A percentile compares a stretch with the other conserved stretches of the same genome.
These are phyloP conservation scores for Pezicula rhizophila DNA, from an alignment of 2,329 filamentous ascomycete genomes.

Conservation along the genomic window DNA sequence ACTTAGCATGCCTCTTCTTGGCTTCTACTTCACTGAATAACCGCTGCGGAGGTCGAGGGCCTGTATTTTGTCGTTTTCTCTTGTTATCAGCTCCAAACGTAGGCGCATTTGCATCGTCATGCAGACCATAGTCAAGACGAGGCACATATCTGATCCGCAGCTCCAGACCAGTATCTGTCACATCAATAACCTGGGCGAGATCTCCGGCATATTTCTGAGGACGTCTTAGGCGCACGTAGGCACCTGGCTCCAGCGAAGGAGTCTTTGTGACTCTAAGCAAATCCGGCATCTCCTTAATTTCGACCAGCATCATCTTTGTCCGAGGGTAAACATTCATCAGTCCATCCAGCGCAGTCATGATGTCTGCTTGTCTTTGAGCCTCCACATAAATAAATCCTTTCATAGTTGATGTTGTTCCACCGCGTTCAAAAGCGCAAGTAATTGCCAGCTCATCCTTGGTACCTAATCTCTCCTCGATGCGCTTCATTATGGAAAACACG, in stretches of 20 bases:
- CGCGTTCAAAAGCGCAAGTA: constrained; percentile 87
- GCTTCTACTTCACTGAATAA: constrained; percentile 92
- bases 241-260: constrained; percentile 75
- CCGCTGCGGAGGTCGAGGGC: constrained; percentile 74
- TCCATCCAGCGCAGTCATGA: constrained; percentile 74
- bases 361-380: constrained; percentile 79
- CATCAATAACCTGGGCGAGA: constrained; percentile 84
- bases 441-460: constrained; percentile 79
- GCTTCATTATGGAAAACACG: constrained; percentile 80
- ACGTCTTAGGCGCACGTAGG: constrained; percentile 83
- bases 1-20: constrained; percentile 71
- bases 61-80: constrained; percentile 66
- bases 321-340: constrained; percentile 87
- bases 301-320: constrained; percentile 79
- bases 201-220: constrained; percentile 80
- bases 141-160: constrained; percentile 84
- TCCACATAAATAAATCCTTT: constrained; percentile 94
- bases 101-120: constrained; percentile 61
- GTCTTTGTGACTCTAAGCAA: constrained; percentile 86
- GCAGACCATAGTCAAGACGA: constrained; percentile 82
- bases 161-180: constrained; percentile 87
- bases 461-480: constrained; percentile 71
- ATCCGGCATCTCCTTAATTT: constrained; percentile 96
- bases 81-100: constrained; percentile 44
- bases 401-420: constrained; percentile 71